Evolutionary conservation across 352 stramenopile genomes (phyloP).

Genomic region (Aphanomyces invadans): DNA sequence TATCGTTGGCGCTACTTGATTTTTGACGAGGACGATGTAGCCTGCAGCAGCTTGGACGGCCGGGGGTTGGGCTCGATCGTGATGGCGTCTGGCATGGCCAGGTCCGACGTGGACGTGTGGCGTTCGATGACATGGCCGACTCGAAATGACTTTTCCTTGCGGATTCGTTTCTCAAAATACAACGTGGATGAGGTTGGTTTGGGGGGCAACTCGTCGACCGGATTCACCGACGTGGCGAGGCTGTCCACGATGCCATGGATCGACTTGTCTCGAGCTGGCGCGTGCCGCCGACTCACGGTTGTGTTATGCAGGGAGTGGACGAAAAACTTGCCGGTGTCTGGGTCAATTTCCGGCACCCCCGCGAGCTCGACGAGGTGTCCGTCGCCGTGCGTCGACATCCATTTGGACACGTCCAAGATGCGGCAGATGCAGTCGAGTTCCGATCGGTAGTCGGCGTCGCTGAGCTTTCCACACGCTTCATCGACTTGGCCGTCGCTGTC

Average conservation of each 20-base stretch:
- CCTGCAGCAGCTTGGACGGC: not conserved
- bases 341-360: constrained; percentile 18
- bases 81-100: not conserved
- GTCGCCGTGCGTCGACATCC: not conserved
- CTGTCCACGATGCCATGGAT: too few species aligned
- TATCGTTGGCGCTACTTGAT: not conserved
- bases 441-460: constrained; percentile 2
- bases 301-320: not conserved
- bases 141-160: not conserved
- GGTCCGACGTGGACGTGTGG: not conserved
- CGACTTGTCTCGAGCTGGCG: too few species aligned
- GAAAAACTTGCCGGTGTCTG: constrained; percentile 7
- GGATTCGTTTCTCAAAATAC: not conserved
- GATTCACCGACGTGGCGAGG: too few species aligned
- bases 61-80: not conserved
- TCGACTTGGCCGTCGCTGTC: constrained; percentile 22
- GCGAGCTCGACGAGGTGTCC: not conserved
- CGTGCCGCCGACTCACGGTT: not conserved
- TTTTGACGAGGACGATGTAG: not conserved
- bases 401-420: constrained; percentile 3
- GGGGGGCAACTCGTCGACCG: too few species aligned
- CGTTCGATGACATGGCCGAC: constrained; percentile 9
- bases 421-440: constrained; percentile 8
- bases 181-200: not conserved
- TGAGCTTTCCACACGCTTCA: constrained; percentile 23